phyloP scores from a whole-genome alignment of 441 rosid genomes.

The Euphorbia celastroides region DNA sequence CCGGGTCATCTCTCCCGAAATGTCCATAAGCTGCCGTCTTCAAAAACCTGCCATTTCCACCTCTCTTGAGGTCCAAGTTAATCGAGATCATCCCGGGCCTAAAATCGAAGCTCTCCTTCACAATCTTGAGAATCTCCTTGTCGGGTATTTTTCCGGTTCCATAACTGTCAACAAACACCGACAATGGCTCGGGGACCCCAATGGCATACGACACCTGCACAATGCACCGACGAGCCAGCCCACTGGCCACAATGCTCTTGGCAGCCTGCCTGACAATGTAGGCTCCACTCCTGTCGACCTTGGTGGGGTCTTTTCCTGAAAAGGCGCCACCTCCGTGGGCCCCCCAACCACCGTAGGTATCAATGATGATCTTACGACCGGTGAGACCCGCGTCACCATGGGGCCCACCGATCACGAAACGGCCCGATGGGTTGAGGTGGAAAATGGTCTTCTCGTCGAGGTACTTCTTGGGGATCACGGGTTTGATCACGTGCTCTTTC shows the following conservation, averaged over 20 bases:
- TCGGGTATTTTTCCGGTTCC: constrained; percentile 55
- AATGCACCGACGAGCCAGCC: constrained; percentile 50
- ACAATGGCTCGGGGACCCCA: constrained; percentile 57
- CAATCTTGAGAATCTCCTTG: constrained; percentile 51
- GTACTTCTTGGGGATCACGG: constrained; percentile 52
- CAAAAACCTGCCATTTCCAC: constrained; percentile 24
- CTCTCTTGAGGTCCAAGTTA: constrained; percentile 28
- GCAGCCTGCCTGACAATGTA: constrained; percentile 54
- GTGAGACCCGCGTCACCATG: constrained; percentile 63
- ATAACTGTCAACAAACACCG: constrained; percentile 45
- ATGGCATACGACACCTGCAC: constrained; percentile 59
- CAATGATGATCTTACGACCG: constrained; percentile 51
- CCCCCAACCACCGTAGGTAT: constrained; percentile 51
- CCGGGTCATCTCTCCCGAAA: constrained; percentile 21
- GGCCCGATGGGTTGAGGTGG: constrained; percentile 56
- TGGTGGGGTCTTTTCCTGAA: constrained; percentile 49
- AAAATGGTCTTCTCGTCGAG: constrained; percentile 54
- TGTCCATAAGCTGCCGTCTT: constrained; percentile 26
- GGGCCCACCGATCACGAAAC: constrained; percentile 55
- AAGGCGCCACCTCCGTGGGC: constrained; percentile 50
- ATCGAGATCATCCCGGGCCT: constrained; percentile 26
- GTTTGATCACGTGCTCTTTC: constrained; percentile 51
- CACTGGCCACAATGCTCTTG: constrained; percentile 54
- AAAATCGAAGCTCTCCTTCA: constrained; percentile 27
- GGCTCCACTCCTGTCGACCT: constrained; percentile 52